Conservation (phyloP, 768 basidiomycete genomes). For the Hypholoma fasciculare region DNA sequence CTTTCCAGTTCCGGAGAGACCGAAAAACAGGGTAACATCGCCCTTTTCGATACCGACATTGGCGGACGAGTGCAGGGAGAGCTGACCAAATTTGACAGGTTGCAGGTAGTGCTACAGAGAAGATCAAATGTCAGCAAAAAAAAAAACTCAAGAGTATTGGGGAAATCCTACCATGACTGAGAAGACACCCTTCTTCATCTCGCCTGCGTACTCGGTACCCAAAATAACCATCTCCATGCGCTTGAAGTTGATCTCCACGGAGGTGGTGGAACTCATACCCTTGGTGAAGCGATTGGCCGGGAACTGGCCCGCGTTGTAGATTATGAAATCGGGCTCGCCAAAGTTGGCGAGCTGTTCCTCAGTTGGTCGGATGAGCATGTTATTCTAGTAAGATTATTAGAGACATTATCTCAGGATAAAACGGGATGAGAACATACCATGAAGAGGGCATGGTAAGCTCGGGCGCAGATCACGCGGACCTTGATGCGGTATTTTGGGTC, state of each 20-base stretch:
- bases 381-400: conserved; percentile 59
- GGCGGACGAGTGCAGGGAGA: conserved; percentile 96
- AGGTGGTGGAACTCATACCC: conserved; percentile 99
- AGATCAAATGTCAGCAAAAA: too few relatives aligned
- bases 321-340: conserved; percentile 98
- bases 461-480: conserved; percentile 97
- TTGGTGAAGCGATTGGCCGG: conserved; percentile 99
- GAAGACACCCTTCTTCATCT: conserved; percentile 99
- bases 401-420: conserved; percentile 15
- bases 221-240: conserved; percentile 99
- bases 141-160: too few relatives aligned
- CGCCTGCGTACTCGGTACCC: conserved; percentile 95
- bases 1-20: conserved; percentile 97
- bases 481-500: conserved; percentile 99
- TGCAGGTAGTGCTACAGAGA: conserved; percentile 85
- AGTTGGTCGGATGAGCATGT: conserved; percentile 99
- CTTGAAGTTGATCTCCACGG: conserved; percentile 99
- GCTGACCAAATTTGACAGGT: conserved; percentile 97
- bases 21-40: conserved; percentile 98
- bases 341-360: conserved; percentile 91
- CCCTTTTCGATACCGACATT: conserved; percentile 88
- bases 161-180: conserved; percentile 91
- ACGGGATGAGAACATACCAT: conserved; percentile 67
- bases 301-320: conserved; percentile 99
- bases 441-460: conserved; percentile 98